Percentiles rank a stretch among this genome's conserved stretches.
Conservation (phyloP, 345 rosid genomes). For the Raphanus sativus region DNA sequence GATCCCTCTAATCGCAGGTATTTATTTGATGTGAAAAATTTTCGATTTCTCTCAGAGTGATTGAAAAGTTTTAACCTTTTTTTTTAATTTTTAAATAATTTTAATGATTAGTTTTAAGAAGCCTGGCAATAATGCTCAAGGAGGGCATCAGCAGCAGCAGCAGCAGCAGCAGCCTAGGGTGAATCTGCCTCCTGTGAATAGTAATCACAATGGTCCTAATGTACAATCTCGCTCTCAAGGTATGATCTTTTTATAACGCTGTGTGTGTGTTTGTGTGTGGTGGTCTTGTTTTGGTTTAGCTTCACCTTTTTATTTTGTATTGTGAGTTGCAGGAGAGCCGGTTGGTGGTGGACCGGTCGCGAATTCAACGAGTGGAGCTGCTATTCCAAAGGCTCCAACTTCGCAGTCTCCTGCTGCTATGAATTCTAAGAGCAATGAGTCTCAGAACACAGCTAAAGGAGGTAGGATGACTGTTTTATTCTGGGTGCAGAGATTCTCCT, state of each 20-base stretch:
- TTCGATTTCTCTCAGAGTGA: not conserved
- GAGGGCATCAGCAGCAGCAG: slow-evolving; percentile 38
- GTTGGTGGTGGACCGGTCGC: slow-evolving; percentile 36
- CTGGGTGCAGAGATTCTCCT: not conserved
- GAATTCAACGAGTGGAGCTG: slow-evolving; percentile 48
- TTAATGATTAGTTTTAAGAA: slow-evolving; percentile 59
- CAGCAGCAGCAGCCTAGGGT: slow-evolving; percentile 47
- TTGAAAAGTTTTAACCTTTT: not conserved
- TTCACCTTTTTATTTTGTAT: not conserved
- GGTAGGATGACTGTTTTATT: slow-evolving; percentile 18
- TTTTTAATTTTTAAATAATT: not conserved
- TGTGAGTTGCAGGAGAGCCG: slow-evolving; percentile 42
- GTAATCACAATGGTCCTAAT: slow-evolving; percentile 59
- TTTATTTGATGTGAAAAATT: not conserved
- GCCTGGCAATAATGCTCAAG: slow-evolving; percentile 72
- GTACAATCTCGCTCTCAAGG: slow-evolving; percentile 58
- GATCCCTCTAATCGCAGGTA: slow-evolving; percentile 69
- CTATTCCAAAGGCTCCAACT: slow-evolving; percentile 81
- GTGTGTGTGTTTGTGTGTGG: not conserved
- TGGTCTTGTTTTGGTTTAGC: not conserved
- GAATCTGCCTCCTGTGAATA: slow-evolving; percentile 44
- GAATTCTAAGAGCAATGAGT: slow-evolving; percentile 44
- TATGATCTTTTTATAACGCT: slow-evolving; percentile 26
- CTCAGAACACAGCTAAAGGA: slow-evolving; percentile 57
- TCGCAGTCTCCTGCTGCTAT: slow-evolving; percentile 61